Conservation (phyloP, 495 filamentous ascomycete species). For the Lichenothelia convexa region DNA sequence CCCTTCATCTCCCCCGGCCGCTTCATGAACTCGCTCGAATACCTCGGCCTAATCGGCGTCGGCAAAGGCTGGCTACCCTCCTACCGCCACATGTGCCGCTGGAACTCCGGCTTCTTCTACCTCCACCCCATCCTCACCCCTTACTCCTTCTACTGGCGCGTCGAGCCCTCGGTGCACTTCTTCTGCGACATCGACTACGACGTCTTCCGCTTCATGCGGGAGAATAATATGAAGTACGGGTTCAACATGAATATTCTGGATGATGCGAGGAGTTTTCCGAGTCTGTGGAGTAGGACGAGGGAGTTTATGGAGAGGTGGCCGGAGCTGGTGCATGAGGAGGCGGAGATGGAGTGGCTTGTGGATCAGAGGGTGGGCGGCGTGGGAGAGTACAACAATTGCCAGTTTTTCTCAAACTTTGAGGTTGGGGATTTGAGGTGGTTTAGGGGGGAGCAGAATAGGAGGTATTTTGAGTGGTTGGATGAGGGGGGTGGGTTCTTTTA, state of each 20-base stretch:
- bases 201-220: conserved; percentile 72
- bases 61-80: conserved; percentile 28
- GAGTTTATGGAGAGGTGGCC: neutral
- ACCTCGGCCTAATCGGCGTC: neutral
- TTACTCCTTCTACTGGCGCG: conserved; percentile 88
- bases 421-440: conserved; percentile 2
- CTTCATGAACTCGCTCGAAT: conserved; percentile 1
- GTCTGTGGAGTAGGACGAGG: neutral
- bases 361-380: conserved; percentile 10
- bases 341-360: conserved; percentile 32
- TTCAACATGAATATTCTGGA: conserved; percentile 45
- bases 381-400: conserved; percentile 5
- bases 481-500: conserved; percentile 2
- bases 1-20: conserved; percentile 47
- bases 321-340: conserved; percentile 20
- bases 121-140: conserved; percentile 62
- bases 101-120: conserved; percentile 89
- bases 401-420: conserved; percentile 6
- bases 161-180: conserved; percentile 75
- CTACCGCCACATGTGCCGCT: conserved; percentile 89
- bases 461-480: conserved; percentile 4
- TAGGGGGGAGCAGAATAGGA: conserved; percentile 2
- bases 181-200: conserved; percentile 74
- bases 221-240: conserved; percentile 79
- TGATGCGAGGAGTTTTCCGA: conserved; percentile 21